These are phyloP conservation scores for Colletotrichum sp. DNA, from an alignment of 2,329 filamentous ascomycete species.

Conservation along the genomic window DNA sequence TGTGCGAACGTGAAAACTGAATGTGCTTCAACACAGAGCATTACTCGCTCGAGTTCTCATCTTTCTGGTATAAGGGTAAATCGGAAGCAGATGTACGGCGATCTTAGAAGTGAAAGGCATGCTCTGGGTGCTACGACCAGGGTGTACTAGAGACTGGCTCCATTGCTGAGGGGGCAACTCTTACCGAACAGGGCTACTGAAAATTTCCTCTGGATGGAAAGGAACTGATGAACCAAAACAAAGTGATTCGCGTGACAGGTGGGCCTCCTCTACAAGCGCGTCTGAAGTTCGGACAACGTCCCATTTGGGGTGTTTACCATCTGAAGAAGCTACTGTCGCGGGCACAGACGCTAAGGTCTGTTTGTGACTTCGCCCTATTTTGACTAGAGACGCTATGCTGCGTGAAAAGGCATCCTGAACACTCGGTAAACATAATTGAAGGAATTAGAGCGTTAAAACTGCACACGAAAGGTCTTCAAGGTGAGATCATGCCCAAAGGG, in stretches of 20 bases:
- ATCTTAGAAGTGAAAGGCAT: not conserved
- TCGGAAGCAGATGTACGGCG: not conserved
- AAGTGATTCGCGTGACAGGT: not conserved
- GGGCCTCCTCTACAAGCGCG: not conserved
- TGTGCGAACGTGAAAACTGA: not conserved
- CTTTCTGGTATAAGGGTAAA: not conserved
- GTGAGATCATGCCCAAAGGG: not conserved
- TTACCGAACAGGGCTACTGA: not conserved
- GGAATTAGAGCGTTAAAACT: not conserved
- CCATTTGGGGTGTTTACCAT: not conserved
- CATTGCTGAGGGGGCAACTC: not conserved
- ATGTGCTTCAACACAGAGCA: rapidly evolving
- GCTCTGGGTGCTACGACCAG: not conserved
- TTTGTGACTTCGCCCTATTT: not conserved
- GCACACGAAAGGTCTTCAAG: not conserved
- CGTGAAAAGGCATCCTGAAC: not conserved
- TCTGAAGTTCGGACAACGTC: not conserved
- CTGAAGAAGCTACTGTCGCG: not conserved
- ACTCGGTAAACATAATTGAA: not conserved
- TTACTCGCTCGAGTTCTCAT: not conserved
- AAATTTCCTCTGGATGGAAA: not conserved
- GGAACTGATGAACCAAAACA: not conserved
- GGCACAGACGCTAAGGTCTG: not conserved
- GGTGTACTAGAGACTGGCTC: not conserved
- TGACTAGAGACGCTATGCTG: not conserved